Evolutionary conservation across 148 eudicot species (phyloP).

Genomic region (Arbutus unedo): DNA sequence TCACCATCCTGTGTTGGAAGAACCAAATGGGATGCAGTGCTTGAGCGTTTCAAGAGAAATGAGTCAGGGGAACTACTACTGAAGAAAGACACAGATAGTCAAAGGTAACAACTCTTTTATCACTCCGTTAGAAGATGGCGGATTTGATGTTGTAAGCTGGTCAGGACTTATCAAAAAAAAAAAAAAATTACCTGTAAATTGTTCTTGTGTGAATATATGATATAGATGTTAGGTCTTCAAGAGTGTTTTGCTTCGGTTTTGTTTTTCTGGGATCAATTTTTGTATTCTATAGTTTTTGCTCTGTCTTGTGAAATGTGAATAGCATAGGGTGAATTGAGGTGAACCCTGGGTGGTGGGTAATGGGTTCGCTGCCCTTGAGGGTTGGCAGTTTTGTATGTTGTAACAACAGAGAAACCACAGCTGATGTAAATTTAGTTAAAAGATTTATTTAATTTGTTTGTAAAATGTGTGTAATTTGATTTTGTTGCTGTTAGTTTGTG

Average conservation of each 20-base stretch:
- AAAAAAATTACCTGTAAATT: background rate
- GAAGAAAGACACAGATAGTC: constrained; percentile 22
- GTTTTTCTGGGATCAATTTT: background rate
- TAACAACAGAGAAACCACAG: background rate
- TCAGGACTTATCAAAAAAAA: too few relatives aligned
- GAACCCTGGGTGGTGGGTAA: background rate
- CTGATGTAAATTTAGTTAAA: background rate
- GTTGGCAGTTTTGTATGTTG: background rate
- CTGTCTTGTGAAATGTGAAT: background rate
- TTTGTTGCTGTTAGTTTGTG: background rate
- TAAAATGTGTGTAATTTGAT: background rate
- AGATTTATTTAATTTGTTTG: background rate
- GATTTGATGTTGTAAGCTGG: too few relatives aligned
- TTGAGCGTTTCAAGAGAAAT: constrained; percentile 44
- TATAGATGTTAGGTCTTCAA: background rate
- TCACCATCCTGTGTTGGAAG: constrained; percentile 23
- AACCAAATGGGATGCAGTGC: constrained; percentile 65
- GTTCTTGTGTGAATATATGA: background rate
- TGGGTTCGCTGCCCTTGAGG: background rate
- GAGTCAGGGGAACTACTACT: constrained; percentile 30
- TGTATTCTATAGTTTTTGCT: background rate
- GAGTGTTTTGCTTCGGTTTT: background rate
- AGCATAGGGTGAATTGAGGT: background rate
- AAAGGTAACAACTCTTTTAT: background rate
- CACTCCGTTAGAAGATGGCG: background rate